Percentiles rank a stretch among this genome's conserved stretches.
phyloP scores from a whole-genome alignment of 129 eudicot genomes.

The Ambrosia artemisiifolia region DNA sequence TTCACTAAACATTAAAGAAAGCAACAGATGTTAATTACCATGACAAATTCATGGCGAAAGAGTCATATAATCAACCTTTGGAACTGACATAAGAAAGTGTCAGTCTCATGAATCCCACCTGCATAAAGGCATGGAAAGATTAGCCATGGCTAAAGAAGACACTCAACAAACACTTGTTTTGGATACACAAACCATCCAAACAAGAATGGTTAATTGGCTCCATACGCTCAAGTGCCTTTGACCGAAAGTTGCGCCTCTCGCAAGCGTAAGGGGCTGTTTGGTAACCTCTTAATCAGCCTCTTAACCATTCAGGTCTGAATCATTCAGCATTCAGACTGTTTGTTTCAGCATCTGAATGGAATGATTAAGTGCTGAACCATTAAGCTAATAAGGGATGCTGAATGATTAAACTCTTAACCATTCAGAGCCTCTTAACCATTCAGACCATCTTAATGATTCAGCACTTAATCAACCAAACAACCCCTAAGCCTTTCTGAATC shows the following conservation, averaged over 20 bases:
- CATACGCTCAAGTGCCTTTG: slow-evolving; percentile 63
- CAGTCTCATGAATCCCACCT: slow-evolving; percentile 71
- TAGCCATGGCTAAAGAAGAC: slow-evolving; percentile 1
- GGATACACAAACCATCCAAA: slow-evolving; percentile 50
- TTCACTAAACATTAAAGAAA: not conserved
- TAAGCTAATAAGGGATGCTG: no score
- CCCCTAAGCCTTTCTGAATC: slow-evolving; percentile 72
- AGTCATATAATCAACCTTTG: slow-evolving; percentile 74
- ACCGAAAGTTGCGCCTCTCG: slow-evolving; percentile 69
- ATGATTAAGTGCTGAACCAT: no score
- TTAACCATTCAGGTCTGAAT: no score
- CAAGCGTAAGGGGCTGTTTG: no score
- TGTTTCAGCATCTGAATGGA: no score
- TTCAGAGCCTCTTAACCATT: no score
- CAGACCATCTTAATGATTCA: no score
- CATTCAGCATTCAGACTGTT: no score
- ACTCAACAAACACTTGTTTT: not conserved
- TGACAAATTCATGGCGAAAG: slow-evolving; percentile 68
- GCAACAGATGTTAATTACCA: slow-evolving; percentile 24
- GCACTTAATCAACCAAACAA: no score
- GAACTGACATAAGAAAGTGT: slow-evolving; percentile 60
- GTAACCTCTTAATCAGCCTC: no score
- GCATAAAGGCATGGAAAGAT: slow-evolving; percentile 19
- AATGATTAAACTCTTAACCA: no score
- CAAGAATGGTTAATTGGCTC: slow-evolving; percentile 47